Conservation (phyloP, 2,329 filamentous ascomycete genomes). For the Calonectria fujianensis region DNA sequence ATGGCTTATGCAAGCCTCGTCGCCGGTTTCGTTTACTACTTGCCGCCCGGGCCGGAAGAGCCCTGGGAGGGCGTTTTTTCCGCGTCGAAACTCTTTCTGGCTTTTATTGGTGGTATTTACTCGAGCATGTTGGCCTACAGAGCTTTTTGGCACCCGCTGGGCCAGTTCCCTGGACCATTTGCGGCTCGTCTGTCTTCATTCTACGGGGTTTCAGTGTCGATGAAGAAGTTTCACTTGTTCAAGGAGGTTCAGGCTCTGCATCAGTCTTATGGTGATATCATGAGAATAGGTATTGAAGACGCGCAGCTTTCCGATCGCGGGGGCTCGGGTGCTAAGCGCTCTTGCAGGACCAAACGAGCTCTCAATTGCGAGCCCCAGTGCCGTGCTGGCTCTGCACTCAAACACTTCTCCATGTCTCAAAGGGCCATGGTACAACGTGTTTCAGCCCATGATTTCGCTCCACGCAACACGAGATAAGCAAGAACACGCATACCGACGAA, state of each 20-base stretch:
- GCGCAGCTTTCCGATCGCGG: no score
- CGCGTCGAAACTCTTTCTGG: not conserved
- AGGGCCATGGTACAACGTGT: constrained; percentile 21
- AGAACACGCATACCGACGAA: constrained; percentile 17
- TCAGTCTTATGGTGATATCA: constrained; percentile 23
- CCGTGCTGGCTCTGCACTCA: constrained; percentile 8
- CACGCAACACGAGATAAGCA: constrained; percentile 9
- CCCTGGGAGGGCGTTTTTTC: not conserved
- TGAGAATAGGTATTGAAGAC: constrained; percentile 24
- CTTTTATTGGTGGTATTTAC: constrained; percentile 10
- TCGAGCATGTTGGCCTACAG: constrained; percentile 16
- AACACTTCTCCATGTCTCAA: constrained; percentile 17
- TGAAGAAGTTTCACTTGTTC: constrained; percentile 11
- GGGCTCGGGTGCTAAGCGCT: not conserved
- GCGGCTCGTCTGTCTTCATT: constrained; percentile 7
- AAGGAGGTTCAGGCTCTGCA: constrained; percentile 20
- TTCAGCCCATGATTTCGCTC: constrained; percentile 7
- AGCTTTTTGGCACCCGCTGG: constrained; percentile 7
- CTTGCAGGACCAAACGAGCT: constrained; percentile 20
- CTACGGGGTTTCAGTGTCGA: not conserved
- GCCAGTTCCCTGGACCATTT: constrained; percentile 32
- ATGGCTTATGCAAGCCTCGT: not conserved
- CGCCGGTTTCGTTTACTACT: not conserved
- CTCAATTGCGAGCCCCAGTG: constrained; percentile 19
- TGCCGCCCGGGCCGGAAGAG: not conserved